Base-by-base conservation (phyloP, 2,329 filamentous ascomycete species). In the Neofusicoccum umdonicola region DNA sequence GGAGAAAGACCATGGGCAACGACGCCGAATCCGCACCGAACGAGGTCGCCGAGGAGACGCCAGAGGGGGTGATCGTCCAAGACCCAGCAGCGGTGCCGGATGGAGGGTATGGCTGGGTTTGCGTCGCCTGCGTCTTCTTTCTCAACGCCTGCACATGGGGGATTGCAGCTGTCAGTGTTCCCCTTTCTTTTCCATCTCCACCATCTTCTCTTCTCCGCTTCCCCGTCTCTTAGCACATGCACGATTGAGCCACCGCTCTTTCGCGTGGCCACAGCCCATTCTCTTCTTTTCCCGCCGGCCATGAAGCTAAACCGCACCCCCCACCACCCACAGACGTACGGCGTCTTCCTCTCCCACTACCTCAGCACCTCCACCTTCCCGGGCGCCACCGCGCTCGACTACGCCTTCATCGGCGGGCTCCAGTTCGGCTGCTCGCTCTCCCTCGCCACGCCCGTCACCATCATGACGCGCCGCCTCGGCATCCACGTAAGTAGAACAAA, bases 81-180 rank as follows among this genome's bases (percentile, higher is more conserved):
- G 41, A 44, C 22, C 22, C 41, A 0, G 39, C 27, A 2, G 27
- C 22, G 4, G 12, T 44, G 7, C 54, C 39, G 6, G 73, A 78
- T 62, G 76, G 76, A 9, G 76, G 76, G 5, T 78, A 78, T 61
- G 77, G 74, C 58, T 79, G 76, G 77, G 68, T 77, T 1, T 69
- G 69, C 58, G 71, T 72, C 9, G 62, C 54, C 15, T 71, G 70
- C n/a, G 66, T 73, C 19, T 69, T 69, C 54, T 64, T 70, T 34
- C 48, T 75, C 56, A 76, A 75, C 56, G 67, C 66, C 62, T 71
- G 72, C 65, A 75, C 74, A 13, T 75, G 74, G 73, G 74, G 74
- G 45, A 63, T 71, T 7, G 64, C 67, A 17, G 67, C 71, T 4
- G 68, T 69, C 37, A 61, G 67, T 61, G 35, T 1, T 15, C 19